Conservation (phyloP, 1,284 basidiomycete species). For the Pholiota adiposa region DNA sequence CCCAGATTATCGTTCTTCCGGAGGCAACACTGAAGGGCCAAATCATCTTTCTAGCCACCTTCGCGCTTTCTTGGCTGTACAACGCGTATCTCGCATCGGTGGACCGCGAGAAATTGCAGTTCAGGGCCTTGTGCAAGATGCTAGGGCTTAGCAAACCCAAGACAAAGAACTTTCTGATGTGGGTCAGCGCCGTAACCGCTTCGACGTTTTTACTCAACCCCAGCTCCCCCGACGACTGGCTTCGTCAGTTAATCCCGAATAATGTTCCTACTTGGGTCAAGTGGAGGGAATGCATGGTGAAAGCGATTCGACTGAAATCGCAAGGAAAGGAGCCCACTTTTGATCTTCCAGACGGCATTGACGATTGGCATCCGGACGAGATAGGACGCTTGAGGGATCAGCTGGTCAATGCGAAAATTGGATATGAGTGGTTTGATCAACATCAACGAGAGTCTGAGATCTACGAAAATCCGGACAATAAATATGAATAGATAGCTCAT, state of each 20-base stretch:
- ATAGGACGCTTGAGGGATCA: neutral
- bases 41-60: slow-evolving; percentile 16
- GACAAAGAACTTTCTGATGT: neutral
- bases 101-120: slow-evolving; percentile 15
- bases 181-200: neutral
- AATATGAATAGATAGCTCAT: neutral
- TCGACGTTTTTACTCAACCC: neutral
- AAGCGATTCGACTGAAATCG: slow-evolving; percentile 5
- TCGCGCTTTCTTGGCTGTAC: slow-evolving; percentile 15
- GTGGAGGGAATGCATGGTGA: neutral
- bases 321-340: neutral
- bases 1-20: slow-evolving; percentile 20
- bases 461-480: neutral
- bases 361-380: neutral
- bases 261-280: neutral
- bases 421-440: neutral
- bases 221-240: neutral
- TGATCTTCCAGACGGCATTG: neutral
- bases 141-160: neutral
- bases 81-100: slow-evolving; percentile 16
- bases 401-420: neutral
- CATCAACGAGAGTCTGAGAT: neutral
- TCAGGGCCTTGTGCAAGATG: neutral
- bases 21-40: slow-evolving; percentile 15
- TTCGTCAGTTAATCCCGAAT: neutral